Evolutionary conservation across 495 filamentous ascomycete genomes (phyloP), one percentile per base, ranked within the genome.

Genomic region (Hyaloscypha finlandica): DNA sequence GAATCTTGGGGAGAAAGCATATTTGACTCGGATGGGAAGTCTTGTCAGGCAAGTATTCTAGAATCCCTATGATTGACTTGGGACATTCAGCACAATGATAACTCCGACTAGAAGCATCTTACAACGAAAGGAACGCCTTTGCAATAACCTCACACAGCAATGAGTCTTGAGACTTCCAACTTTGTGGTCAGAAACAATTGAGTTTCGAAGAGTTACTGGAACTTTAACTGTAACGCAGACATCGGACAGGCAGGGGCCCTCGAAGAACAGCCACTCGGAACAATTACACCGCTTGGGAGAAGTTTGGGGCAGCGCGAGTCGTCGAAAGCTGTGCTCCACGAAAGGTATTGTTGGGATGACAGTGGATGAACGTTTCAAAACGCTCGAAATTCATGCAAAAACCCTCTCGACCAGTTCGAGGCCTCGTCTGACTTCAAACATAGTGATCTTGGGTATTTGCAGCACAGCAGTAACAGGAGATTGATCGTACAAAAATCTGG

Each of bases 341-440:
- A 4, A 14, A 48, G 4, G 16, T 16, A 11, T 16, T 14, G 42
- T 68, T 68, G 56, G 66, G 66, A 68, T 69, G 62, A 37, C 53
- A 65, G 56, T 53, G 51, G 20, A 55, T 55, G 32, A 16, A 32
- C 53, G 63, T 66, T 65, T 70, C 53, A 35, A 70, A 66, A 66
- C 68, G 42, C 31, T 31, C 52, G 9, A 45, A 54, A 37, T 66
- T 66, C 53, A 69, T 70, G 68, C 68, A 63, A 35, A 54, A 8
- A 14, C 22, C 53, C 19, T 33, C n/a, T 56, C 31, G 25, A 12
- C 54, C 35, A 30, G 6, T 25, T 56, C 12, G 9, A 22, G 14
- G 6, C 2, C 8, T 51, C 32, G 22, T 53, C 56, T 64, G 64
- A 67, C 45, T n/a, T 25, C 35, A 52, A 14, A 25, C 42, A 39